These are phyloP conservation scores for Moesziomyces globuligerus DNA, from an alignment of 1,284 basidiomycete species.

Conservation along the genomic window DNA sequence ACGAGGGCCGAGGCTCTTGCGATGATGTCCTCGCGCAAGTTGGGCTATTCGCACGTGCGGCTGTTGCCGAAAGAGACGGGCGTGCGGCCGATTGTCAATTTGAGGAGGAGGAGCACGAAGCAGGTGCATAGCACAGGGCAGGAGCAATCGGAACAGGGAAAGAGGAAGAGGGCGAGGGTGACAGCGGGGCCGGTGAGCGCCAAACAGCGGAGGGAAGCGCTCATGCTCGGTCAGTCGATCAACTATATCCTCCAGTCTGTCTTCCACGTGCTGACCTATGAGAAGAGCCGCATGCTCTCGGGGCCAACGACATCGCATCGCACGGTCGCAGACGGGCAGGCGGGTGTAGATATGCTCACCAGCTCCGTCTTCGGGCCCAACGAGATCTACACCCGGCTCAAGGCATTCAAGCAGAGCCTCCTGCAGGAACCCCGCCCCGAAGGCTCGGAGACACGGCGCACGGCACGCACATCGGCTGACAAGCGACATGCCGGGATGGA, in stretches of 20 bases:
- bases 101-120: constrained; percentile 73
- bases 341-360: constrained; percentile 19
- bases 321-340: neutral
- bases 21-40: constrained; percentile 56
- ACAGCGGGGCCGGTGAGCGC: neutral
- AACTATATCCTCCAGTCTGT: constrained; percentile 82
- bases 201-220: constrained; percentile 25
- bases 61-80: constrained; percentile 93
- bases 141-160: constrained; percentile 3
- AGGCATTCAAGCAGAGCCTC: constrained; percentile 35
- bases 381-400: constrained; percentile 68
- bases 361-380: constrained; percentile 60
- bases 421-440: constrained; percentile 3
- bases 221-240: constrained; percentile 73
- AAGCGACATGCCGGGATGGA: neutral
- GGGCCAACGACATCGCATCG: neutral
- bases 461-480: too few species aligned
- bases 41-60: constrained; percentile 86
- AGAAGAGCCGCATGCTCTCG: constrained; percentile 29
- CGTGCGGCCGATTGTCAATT: constrained; percentile 92
- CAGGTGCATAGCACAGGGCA: constrained; percentile 23
- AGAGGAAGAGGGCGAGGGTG: neutral
- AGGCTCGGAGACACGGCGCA: constrained; percentile 1
- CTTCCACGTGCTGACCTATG: constrained; percentile 68
- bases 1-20: constrained; percentile 63